Evolutionary conservation across 73 alveolate genomes (phyloP), one percentile per base, ranked within the genome.

Genomic region (Diophrys appendiculata): DNA sequence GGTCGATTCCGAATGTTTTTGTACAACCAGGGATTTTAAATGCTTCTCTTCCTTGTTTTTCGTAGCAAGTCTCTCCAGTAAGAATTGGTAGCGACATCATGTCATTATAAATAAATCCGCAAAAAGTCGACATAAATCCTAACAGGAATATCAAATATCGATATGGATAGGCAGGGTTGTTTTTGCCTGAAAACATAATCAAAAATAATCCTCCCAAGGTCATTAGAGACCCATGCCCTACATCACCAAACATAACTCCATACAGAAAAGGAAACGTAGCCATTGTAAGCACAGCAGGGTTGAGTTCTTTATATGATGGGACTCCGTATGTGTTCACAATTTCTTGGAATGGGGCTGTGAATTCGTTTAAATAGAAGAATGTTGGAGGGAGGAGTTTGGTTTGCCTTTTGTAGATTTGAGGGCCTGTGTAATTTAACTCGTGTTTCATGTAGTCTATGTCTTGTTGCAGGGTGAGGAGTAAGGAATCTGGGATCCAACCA

Each of bases 221-320:
- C n/a, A 94, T 79, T 34, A 93, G 33, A 1, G 86, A 72, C 60
- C 99, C 99, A 91, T 95, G 99, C 32, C 93, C 97, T 25, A 91
- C 81, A 82, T 95, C 99, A 22, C 99, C 99, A 83, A 93, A 93
- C 99, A 95, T 95, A 11, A 95, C 93, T n/a, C 98, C 99, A 75
- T 92, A 95, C 75, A 95, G 77, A 73, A 91, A 95, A 22, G 99
- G 99, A 73, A 95, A 95, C 31, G 98, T 86, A 29, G 92, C 88
- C 52, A 87, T 88, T 14, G 97, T 84, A 73, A 93, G 82, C 65
- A 94, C 77, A 2, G 98, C 95, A n/a, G 99, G 99, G 81, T 95
- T 95, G 13, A 91, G 86, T 72, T 95, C 99, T 78, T 91, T 67
- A 86, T 95, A 95, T 73, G 91, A 72, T 1, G 99, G 98, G 0